Conservation (phyloP, 345 rosid genomes). For the Firmiana major region DNA sequence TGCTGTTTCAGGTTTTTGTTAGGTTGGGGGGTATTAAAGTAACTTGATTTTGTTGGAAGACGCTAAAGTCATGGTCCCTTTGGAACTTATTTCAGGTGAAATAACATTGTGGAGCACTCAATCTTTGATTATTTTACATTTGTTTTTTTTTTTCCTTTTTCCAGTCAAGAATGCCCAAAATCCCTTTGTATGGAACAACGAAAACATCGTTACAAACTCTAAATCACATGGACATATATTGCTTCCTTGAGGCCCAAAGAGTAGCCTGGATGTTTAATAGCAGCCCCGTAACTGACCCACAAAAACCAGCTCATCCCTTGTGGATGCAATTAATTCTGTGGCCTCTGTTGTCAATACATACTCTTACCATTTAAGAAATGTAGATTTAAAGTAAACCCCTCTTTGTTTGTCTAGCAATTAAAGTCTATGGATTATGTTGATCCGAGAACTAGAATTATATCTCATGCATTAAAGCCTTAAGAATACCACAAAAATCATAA, state of each 20-base stretch:
- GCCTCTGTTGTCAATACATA: neutral
- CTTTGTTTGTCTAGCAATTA: neutral
- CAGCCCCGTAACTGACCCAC: neutral
- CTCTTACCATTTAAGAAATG: neutral
- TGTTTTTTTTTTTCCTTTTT: neutral
- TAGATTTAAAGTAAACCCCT: neutral
- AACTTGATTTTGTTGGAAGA: neutral
- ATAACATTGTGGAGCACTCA: neutral
- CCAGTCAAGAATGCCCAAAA: neutral
- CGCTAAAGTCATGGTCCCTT: neutral
- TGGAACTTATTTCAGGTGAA: neutral
- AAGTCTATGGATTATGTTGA: neutral
- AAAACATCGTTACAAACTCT: neutral
- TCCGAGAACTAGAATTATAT: conserved; percentile 1
- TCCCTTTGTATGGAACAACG: neutral
- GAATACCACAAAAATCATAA: neutral
- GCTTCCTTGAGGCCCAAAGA: neutral
- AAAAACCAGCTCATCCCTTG: neutral
- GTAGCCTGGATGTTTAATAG: conserved; percentile 3
- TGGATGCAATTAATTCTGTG: neutral
- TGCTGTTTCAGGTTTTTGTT: neutral
- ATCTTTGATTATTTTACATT: neutral
- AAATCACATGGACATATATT: neutral
- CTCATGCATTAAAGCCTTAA: neutral
- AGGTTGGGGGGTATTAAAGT: neutral